Conservation (phyloP, 208 protist genomes). For the Strigomonas culicis region DNA sequence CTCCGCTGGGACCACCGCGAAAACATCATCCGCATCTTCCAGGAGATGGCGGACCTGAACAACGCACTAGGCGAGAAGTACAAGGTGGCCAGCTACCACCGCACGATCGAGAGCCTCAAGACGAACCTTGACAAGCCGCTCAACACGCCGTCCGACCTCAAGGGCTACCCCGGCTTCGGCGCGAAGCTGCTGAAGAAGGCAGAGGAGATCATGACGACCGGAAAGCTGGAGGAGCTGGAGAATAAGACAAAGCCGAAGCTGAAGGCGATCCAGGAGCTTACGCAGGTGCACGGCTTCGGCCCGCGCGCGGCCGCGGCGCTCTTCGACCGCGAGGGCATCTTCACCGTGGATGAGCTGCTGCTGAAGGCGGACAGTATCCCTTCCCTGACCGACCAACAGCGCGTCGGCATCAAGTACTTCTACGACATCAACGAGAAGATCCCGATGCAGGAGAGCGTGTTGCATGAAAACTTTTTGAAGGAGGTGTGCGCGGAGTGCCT, state of each 20-base stretch:
- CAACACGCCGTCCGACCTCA: conserved; percentile 60
- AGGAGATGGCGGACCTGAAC: conserved; percentile 88
- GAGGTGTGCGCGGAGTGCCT: conserved; percentile 55
- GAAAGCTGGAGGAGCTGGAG: conserved; percentile 85
- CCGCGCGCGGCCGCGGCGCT: conserved; percentile 75
- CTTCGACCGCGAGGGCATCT: conserved; percentile 87
- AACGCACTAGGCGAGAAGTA: conserved; percentile 88
- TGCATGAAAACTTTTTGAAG: conserved; percentile 78
- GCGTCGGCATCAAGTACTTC: conserved; percentile 88
- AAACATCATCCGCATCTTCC: conserved; percentile 88
- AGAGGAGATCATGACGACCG: conserved; percentile 87
- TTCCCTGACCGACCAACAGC: conserved; percentile 74
- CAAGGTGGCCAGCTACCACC: conserved; percentile 82
- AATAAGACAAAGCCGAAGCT: conserved; percentile 90
- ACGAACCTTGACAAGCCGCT: conserved; percentile 82
- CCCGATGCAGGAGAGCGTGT: conserved; percentile 86
- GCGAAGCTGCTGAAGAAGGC: conserved; percentile 85
- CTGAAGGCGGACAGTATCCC: conserved; percentile 72
- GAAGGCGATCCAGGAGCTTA: conserved; percentile 86
- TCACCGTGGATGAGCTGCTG: conserved; percentile 87
- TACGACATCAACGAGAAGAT: conserved; percentile 92
- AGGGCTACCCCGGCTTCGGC: conserved; percentile 73
- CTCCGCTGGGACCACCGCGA: conserved; percentile 62
- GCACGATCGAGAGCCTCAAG: conserved; percentile 79
- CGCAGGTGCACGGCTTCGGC: conserved; percentile 86